phyloP scores from a whole-genome alignment of 2,329 filamentous ascomycete species.

The Macrophomina pseudophaseolina region DNA sequence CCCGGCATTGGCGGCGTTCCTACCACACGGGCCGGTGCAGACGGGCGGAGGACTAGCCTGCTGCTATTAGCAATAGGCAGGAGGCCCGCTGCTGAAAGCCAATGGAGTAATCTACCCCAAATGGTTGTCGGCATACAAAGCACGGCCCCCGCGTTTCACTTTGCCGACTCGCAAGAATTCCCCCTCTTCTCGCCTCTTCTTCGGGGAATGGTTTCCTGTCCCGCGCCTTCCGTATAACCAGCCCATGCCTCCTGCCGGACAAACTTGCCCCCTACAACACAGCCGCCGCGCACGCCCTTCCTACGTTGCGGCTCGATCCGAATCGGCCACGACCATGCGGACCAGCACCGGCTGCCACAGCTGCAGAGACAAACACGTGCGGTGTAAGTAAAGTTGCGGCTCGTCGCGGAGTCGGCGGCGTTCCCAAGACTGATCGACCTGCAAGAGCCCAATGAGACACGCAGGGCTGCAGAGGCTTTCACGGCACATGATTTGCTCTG shows the following conservation, averaged over 20 bases:
- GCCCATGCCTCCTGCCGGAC: not conserved
- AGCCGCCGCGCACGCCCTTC: not conserved
- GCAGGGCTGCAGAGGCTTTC: no score
- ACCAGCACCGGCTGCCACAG: constrained; percentile 20
- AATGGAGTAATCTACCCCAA: constrained; percentile 5
- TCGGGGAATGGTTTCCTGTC: constrained; percentile 22
- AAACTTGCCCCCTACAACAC: not conserved
- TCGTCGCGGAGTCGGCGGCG: no score
- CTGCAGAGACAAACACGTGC: constrained; percentile 17
- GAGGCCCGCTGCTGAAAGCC: not conserved
- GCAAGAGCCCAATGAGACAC: no score
- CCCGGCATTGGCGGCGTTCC: not conserved
- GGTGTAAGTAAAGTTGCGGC: constrained; percentile 2
- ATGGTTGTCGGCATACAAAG: not conserved
- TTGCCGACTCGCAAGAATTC: not conserved
- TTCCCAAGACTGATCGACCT: no score
- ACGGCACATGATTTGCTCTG: no score
- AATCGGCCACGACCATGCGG: not conserved
- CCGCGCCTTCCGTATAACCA: not conserved
- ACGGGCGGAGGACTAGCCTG: not conserved
- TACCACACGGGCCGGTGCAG: not conserved
- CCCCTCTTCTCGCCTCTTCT: not conserved
- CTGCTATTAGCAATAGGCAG: not conserved
- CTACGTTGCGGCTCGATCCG: not conserved
- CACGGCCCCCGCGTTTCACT: not conserved